These are phyloP conservation scores for Thielaviopsis ethacetica DNA, from an alignment of 2,329 filamentous ascomycete genomes.

Conservation along the genomic window DNA sequence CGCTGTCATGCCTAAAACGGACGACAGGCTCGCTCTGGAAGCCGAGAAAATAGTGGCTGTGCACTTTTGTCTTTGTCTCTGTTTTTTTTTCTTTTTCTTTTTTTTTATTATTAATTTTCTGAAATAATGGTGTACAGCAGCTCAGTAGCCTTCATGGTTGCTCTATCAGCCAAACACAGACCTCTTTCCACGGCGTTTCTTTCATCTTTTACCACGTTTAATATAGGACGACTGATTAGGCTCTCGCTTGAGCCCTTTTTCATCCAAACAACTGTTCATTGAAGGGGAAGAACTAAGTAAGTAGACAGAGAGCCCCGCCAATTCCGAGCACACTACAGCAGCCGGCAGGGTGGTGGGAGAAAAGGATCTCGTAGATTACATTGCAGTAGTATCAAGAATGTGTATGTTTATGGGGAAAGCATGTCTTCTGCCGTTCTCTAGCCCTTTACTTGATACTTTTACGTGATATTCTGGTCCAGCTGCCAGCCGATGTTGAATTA, in stretches of 20 bases:
- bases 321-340: neutral
- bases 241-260: neutral
- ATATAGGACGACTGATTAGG: neutral
- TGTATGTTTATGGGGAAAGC: neutral
- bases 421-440: neutral
- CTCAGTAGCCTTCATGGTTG: no score
- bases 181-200: no score
- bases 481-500: no score
- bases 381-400: neutral
- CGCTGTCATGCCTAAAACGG: neutral
- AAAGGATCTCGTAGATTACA: neutral
- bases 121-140: no score
- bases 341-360: neutral
- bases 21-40: neutral
- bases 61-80: neutral
- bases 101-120: no score
- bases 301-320: neutral
- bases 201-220: neutral
- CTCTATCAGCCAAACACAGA: no score
- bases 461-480: no score
- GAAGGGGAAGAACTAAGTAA: neutral
- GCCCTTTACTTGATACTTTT: no score
- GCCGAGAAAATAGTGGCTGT: neutral
- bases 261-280: neutral
- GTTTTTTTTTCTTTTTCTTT: no score